Evolutionary conservation across 164 flowering plant species (phyloP), one percentile per base, ranked within the genome.

Genomic region (Cinnamomum chago): DNA sequence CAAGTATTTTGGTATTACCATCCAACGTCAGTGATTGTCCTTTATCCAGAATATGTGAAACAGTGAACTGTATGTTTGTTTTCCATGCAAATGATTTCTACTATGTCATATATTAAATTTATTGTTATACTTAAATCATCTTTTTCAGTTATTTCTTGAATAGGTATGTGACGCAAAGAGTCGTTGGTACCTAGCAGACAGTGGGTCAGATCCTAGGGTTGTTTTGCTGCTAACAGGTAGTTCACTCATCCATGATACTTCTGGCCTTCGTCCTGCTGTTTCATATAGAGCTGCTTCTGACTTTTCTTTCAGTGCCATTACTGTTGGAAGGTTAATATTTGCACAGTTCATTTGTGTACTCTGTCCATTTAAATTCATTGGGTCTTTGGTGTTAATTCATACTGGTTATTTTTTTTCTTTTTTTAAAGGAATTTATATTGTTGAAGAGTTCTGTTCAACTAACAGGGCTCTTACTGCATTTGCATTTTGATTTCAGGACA

Each of bases 131-230:
- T 76, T 68, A 69, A 81, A 65, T 82, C 76, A 79, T 81, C 71
- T 74, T 40, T 60, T 28, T 78, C 75, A 73, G 72, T 72, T 76
- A 20, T 79, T 81, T 77, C 74, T 80, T 77, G 78, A 52, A 15
- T 83, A 94, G 98, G 97, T 91, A 65, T 89, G 93, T 82, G 98
- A 94, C 70, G 94, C 97, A 78, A 94, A 91, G 81, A 91, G 94
- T 73, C 95, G 87, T 67, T 94, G 98, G 97, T 92, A 89, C 85
- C 85, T 87, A 72, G 97, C 97, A 71, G 97, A 92, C 82, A 74
- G 79, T 80, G 90, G 84, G 22, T 85, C 84, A 58, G 74, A 83
- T 35, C 89, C 93, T 73, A 91, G 93, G 72, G 96, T 90, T 81
- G 85, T 94, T 60, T 84, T 94, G 81, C 84, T 94, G 25, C 82